Percentiles rank a stretch among this genome's conserved stretches.
phyloP scores from a whole-genome alignment of 306 rosid species.

The Rosa persica region DNA sequence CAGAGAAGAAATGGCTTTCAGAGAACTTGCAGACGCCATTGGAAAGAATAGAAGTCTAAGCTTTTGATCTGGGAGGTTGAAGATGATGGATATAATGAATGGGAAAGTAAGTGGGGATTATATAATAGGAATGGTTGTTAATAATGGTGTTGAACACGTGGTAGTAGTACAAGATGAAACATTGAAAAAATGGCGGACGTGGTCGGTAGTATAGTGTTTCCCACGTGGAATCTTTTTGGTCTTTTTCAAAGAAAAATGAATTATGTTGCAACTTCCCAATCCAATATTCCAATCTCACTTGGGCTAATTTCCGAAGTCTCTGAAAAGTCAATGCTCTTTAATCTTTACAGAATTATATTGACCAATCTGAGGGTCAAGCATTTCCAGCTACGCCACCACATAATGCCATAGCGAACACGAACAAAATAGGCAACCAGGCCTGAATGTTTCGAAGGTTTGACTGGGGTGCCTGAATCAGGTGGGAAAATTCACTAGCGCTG shows the following conservation, averaged over 20 bases:
- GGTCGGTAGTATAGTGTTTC: conserved; percentile 10
- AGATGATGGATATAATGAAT: not conserved
- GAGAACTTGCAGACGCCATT: conserved; percentile 61
- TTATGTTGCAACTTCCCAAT: not conserved
- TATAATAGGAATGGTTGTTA: conserved; percentile 12
- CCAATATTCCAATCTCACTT: not conserved
- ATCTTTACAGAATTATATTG: not conserved
- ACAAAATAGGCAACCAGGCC: not conserved
- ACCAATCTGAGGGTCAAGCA: not conserved
- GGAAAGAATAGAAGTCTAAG: not conserved
- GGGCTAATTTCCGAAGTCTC: not conserved
- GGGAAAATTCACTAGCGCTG: not conserved
- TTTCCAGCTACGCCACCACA: not conserved
- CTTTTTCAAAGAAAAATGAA: not conserved
- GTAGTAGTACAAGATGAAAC: not conserved
- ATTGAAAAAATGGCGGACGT: conserved; percentile 7
- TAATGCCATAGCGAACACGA: not conserved
- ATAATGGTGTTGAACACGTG: conserved; percentile 31
- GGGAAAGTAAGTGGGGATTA: not conserved
- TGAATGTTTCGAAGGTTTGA: not conserved
- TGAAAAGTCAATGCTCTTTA: not conserved
- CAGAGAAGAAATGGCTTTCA: conserved; percentile 40
- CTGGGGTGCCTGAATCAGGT: not conserved
- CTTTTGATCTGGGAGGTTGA: not conserved
- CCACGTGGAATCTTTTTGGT: not conserved